Percentiles rank a stretch among this genome's conserved stretches.
Conservation (phyloP, 2,329 filamentous ascomycete genomes). For the Pseudocercospora musae region DNA sequence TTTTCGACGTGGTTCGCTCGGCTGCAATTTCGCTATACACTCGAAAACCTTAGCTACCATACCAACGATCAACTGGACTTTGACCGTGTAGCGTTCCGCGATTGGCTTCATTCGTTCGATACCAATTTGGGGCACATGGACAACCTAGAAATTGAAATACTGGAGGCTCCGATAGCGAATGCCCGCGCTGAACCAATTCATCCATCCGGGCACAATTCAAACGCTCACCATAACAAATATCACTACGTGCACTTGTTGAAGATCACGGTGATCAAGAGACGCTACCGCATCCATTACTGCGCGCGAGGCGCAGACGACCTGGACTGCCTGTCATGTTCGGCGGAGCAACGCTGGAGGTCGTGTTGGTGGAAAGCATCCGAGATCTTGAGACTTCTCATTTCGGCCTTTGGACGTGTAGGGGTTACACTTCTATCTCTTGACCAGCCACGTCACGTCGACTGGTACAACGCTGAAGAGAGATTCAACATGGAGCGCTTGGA, state of each 20-base stretch:
- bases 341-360: not conserved
- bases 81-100: not conserved
- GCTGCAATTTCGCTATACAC: not conserved
- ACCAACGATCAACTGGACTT: not conserved
- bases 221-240: not conserved
- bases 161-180: not conserved
- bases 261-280: not conserved
- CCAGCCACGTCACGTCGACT: not conserved
- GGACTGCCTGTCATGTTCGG: not conserved
- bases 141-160: not conserved
- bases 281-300: not conserved
- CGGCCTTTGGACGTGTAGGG: not conserved
- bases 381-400: not conserved
- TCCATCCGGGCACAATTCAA: not conserved
- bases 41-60: not conserved
- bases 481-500: not conserved
- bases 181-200: not conserved
- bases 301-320: not conserved
- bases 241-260: not conserved
- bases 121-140: not conserved
- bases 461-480: not conserved
- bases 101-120: not conserved
- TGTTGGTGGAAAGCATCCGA: not conserved
- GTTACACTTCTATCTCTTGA: not conserved
- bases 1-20: not conserved